A percentile compares a stretch with the other conserved stretches of the same genome.
These are phyloP conservation scores for Nymphaea thermarum DNA, from an alignment of 164 flowering plant species.

Conservation along the genomic window DNA sequence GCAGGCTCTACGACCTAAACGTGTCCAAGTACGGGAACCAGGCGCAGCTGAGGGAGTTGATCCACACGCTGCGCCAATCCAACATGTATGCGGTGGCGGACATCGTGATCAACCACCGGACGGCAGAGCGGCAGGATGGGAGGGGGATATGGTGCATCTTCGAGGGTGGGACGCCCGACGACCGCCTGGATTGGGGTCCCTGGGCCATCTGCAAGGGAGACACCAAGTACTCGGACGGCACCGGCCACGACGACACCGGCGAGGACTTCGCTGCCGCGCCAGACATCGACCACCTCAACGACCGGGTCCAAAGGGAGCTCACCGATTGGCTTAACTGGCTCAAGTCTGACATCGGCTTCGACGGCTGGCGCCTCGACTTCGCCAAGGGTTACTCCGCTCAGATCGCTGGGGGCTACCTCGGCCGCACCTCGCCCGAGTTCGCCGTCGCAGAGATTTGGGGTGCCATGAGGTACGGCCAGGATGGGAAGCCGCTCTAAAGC, in stretches of 20 bases:
- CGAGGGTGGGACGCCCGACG: background rate
- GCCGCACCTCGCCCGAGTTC: background rate
- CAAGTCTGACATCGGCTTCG: background rate
- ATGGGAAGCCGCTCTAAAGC: background rate
- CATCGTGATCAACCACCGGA: conserved; percentile 73
- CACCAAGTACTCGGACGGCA: background rate
- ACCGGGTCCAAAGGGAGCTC: background rate
- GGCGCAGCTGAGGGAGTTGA: conserved; percentile 31
- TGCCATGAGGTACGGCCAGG: conserved; percentile 6
- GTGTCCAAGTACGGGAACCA: conserved; percentile 49
- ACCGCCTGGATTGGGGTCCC: background rate
- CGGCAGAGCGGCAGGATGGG: conserved; percentile 11
- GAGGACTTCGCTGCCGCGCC: background rate
- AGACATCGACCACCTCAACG: background rate
- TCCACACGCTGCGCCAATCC: conserved; percentile 33
- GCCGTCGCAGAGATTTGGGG: background rate
- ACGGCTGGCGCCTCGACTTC: conserved; percentile 1
- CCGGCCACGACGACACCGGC: background rate
- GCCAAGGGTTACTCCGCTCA: background rate
- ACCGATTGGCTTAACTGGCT: conserved; percentile 1
- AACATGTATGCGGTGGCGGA: conserved; percentile 56
- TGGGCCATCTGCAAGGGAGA: background rate
- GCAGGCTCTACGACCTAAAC: conserved; percentile 64
- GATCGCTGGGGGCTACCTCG: background rate
- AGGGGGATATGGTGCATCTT: background rate